Evolutionary conservation across 306 rosid species (phyloP).

Genomic region (Canavalia gladiata): DNA sequence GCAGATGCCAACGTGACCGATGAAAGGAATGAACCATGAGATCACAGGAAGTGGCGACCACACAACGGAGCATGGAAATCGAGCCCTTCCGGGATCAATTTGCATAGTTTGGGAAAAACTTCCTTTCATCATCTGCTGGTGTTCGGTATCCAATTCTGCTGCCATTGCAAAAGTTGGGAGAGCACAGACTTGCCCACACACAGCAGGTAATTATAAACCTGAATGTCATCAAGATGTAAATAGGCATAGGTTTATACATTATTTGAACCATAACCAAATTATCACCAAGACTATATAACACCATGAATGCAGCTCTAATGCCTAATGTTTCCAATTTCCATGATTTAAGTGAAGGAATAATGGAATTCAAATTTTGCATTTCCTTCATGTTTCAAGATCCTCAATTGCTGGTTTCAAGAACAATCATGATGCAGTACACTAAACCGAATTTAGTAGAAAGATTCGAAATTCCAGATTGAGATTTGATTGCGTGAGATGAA

Average conservation of each 20-base stretch:
- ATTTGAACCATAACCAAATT: constrained; percentile 7
- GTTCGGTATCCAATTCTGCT: constrained; percentile 63
- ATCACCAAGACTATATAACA: background rate
- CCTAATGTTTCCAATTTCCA: background rate
- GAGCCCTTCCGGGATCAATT: constrained; percentile 78
- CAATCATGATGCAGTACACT: background rate
- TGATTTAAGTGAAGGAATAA: constrained; percentile 23
- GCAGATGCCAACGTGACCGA: constrained; percentile 96
- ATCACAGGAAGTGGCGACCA: constrained; percentile 98
- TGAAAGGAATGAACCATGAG: constrained; percentile 92
- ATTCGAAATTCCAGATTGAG: background rate
- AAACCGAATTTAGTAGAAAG: background rate
- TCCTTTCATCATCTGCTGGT: constrained; percentile 59
- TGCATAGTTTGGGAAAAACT: constrained; percentile 57
- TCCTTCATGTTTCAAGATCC: background rate
- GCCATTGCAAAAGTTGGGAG: constrained; percentile 63
- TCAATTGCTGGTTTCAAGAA: background rate
- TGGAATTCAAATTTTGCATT: background rate
- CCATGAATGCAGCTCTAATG: constrained; percentile 5
- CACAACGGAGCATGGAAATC: constrained; percentile 93
- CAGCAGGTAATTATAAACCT: constrained; percentile 28
- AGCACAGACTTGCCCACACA: constrained; percentile 38
- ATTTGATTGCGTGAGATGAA: background rate
- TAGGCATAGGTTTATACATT: background rate
- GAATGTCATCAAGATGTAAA: constrained; percentile 12